Evolutionary conservation across 192 early-diverging fungal species (phyloP), one percentile per base, ranked within the genome.

Genomic region (Chytriomyces sp.): DNA sequence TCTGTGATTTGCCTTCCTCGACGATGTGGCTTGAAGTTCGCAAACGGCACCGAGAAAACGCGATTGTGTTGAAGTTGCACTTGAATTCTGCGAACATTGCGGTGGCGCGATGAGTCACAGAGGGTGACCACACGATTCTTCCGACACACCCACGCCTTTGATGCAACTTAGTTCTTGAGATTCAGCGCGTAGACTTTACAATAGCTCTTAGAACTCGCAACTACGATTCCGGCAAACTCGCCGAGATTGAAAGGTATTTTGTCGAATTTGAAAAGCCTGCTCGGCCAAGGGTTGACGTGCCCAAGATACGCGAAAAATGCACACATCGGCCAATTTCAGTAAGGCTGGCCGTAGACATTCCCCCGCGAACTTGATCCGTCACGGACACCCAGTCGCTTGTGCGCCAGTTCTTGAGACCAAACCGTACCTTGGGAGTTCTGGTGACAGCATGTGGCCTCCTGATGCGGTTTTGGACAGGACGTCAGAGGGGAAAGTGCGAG

Each of bases 241-340:
- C 59, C 12, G 17, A 52, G 36, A 26, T 63, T 34, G 44, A 66
- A 39, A 1, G 49, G 2, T 5, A 19, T 31, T 10, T 8, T 25
- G 2, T 32, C 22, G 19, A 28, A 6, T 5, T 44, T 59, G 10
- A 63, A 31, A 75, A 75, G 0, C 73, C 73, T 19, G 73, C 73
- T 5, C 73, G 64, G 25, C 73, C 73, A 17, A 75, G 73, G 6
- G 73, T 40, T 12, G 73, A 39, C 4, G 73, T 75, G 54, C 69
- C 73, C 12, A 75, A 55, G 17, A 37, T n/a, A 26, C 73, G 64
- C 28, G 5, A 14, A 55, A 75, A 75, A 14, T 19, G 19, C 12
- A 37, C 25, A 0, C 2, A 49, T 49, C 41, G 44, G 14, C 12
- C 44, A 12, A 0, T 22, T 49, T 49, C 2, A 0, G 22, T 19